Evolutionary conservation across 805 yeast genomes (phyloP).

Genomic region (Wickerhamiella australiensis): DNA sequence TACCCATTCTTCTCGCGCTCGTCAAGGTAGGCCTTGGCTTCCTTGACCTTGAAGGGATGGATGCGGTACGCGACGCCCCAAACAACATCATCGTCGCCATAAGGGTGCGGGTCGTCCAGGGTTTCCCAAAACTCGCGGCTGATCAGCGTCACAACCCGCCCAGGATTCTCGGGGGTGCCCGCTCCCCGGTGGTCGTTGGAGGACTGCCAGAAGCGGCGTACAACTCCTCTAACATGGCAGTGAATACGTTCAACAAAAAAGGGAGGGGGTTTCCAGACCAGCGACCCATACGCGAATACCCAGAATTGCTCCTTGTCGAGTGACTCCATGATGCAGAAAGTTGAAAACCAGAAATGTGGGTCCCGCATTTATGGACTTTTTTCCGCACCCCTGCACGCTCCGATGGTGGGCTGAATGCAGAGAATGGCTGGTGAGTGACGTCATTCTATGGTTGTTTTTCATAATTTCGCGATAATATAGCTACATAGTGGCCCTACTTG

Average conservation of each 20-base stretch:
- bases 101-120: slow-evolving; percentile 32
- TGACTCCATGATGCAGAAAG: too few relatives aligned
- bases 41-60: slow-evolving; percentile 46
- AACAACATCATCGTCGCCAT: slow-evolving; percentile 31
- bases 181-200: slow-evolving; percentile 77
- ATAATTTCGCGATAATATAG: too few relatives aligned
- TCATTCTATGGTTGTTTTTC: too few relatives aligned
- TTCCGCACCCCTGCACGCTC: too few relatives aligned
- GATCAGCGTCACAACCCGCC: slow-evolving; percentile 75
- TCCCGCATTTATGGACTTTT: too few relatives aligned
- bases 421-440: too few relatives aligned
- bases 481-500: too few relatives aligned
- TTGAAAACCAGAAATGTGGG: too few relatives aligned
- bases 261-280: slow-evolving; percentile 85
- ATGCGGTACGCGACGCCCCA: slow-evolving; percentile 82
- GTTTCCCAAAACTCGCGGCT: slow-evolving; percentile 44
- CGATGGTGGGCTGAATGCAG: too few relatives aligned
- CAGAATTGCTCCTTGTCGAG: slow-evolving; percentile 32
- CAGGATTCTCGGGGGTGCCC: slow-evolving; percentile 62
- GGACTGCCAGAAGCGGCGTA: slow-evolving; percentile 83
- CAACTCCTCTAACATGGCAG: slow-evolving; percentile 64
- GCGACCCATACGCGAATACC: slow-evolving; percentile 84
- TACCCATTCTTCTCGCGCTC: slow-evolving; percentile 85
- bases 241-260: slow-evolving; percentile 47
- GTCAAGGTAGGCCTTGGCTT: slow-evolving; percentile 60